phyloP scores from a whole-genome alignment of 2,329 filamentous ascomycete species.

The Fusarium udum region DNA sequence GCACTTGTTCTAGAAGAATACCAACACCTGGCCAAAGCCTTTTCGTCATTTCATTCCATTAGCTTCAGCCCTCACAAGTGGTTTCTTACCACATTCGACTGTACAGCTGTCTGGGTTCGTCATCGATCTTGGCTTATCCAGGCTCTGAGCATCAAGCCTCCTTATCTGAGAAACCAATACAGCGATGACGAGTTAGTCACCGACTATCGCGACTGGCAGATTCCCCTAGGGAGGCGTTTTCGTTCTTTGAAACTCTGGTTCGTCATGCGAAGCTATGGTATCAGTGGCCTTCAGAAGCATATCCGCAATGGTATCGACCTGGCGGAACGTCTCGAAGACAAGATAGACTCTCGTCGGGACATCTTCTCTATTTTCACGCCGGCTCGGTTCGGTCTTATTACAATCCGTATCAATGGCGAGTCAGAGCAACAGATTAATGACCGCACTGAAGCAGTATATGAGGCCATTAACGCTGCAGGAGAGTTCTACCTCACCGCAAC shows the following conservation, averaged over 20 bases:
- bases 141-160: conserved; percentile 80
- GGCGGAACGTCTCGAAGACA: conserved; percentile 74
- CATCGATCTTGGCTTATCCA: conserved; percentile 79
- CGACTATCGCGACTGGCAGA: conserved; percentile 97
- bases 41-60: conserved; percentile 83
- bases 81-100: conserved; percentile 93
- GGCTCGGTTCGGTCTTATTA: conserved; percentile 81
- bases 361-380: conserved; percentile 79
- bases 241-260: conserved; percentile 95
- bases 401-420: conserved; percentile 68
- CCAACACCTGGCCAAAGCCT: conserved; percentile 70
- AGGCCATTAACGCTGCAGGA: conserved; percentile 75
- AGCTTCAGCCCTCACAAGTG: conserved; percentile 98
- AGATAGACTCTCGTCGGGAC: conserved; percentile 69
- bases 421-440: conserved; percentile 67
- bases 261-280: conserved; percentile 83
- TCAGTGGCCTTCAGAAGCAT: conserved; percentile 78
- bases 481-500: conserved; percentile 86
- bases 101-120: conserved; percentile 81
- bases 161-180: conserved; percentile 83
- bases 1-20: conserved; percentile 85
- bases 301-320: conserved; percentile 74
- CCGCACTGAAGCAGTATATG: conserved; percentile 78
- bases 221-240: conserved; percentile 89
- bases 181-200: conserved; percentile 86